Evolutionary conservation across 257 asterid species (phyloP), one percentile per base, ranked within the genome.

Genomic region (Jasminum sambac): DNA sequence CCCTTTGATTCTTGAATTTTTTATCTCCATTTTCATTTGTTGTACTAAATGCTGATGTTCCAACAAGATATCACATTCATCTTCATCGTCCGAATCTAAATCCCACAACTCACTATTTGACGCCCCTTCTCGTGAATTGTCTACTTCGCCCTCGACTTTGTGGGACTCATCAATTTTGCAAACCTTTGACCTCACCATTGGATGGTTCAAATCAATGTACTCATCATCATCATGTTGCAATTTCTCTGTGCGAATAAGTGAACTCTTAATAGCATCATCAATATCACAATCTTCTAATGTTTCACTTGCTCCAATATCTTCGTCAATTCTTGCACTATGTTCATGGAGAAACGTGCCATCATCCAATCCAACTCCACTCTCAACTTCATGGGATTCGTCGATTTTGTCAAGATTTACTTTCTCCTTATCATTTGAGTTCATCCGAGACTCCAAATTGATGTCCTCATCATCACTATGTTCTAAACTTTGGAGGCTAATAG

Each of bases 11-110:
- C 86, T 82, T 13, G 90, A 82, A 50, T 78, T 81, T 67, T 84
- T 94, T 72, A 86, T 82, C 83, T 89, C 98, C 87, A 77, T 79
- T 71, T 89, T 94, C 94, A 94, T 89, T 39, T 90, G 97, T 37
- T 84, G 78, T 1, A 94, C 91, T 74, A 94, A 85, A 50, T 84
- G 60, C 79, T 86, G 85, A 48, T 94, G 97, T 68, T 91, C 89
- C 46, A 68, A 63, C 72, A 94, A 67, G 43, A 84, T 86, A 76
- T 91, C 98, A n/a, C 16, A 21, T 75, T 83, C 96, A 50, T 82
- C 91, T 0, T 85, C 90, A 24, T 75, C 77, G 13, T 79, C 91
- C 11, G 81, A 74, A 62, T 81, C 84, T 0, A 75, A 73, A 75
- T 75, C 89, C 84, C 74, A 76, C 30, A 64, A 60, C 38, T 37